Evolutionary conservation across 2,329 filamentous ascomycete species (phyloP), one percentile per base, ranked within the genome.

Genomic region (Aureobasidium sp.): DNA sequence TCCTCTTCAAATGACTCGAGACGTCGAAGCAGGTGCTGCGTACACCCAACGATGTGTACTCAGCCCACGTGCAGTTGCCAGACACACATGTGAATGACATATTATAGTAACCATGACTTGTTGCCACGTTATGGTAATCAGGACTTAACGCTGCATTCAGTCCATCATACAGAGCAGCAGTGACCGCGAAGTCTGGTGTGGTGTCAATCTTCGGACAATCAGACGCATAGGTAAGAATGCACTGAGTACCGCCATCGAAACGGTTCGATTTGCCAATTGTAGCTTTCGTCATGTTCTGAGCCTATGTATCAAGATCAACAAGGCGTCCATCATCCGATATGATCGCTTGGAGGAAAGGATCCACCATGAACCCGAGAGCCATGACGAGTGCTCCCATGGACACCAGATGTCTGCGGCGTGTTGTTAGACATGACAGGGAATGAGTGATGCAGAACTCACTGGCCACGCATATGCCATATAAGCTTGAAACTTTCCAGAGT

Each of bases 341-440:
- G 2, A 60, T n/a, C 20, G 57, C 57, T 51, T 60, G 57, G n/a
- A 60, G 45, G 8, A 42, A 49, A 41, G 57, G 57, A 6, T 60
- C 57, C 1, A 60, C 11, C 17, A 49, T 31, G 25, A 60, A 41
- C 5, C 57, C 45, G 1, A 60, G 36, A 17, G 45, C 45, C 6
- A 51, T 34, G 36, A 51, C 45, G 34, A 60, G 29, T 7, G 57
- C 57, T 22, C 57, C 57, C 17, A 27, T 22, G 3, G 57, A 49
- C 5, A 60, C 25, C 3, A 60, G 14, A 22, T 60, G 57, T 12
- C 57, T n/a, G n/a, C n/a, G n/a, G n/a, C n/a, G n/a, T n/a, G n/a
- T n/a, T n/a, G n/a, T n/a, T n/a, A n/a, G n/a, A n/a, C n/a, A n/a
- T n/a, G n/a, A n/a, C n/a, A n/a, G n/a, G n/a, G n/a, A n/a, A n/a